A percentile compares a stretch with the other conserved stretches of the same genome.
Evolutionary conservation across 2,329 filamentous ascomycete species (phyloP).

Genomic region (Sporothrix euskadiensis): DNA sequence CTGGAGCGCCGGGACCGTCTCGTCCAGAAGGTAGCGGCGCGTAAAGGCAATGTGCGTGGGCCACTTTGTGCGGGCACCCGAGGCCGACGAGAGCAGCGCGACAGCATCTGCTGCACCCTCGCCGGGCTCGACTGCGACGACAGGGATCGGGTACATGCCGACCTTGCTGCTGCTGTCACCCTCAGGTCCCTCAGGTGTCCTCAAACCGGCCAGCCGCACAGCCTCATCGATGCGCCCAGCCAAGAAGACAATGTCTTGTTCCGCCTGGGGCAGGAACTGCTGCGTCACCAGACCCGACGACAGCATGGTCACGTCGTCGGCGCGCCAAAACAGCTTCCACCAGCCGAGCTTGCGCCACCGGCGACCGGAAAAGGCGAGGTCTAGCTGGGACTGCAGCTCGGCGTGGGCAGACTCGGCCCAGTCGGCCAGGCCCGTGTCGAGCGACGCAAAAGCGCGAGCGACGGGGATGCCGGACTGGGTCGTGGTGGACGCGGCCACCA

Average conservation of each 20-base stretch:
- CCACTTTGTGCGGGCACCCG: conserved; percentile 53
- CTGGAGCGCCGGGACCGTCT: conserved; percentile 69
- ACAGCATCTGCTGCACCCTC: not conserved
- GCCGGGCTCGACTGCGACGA: conserved; percentile 24
- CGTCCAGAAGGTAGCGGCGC: conserved; percentile 64
- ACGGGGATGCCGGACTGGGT: conserved; percentile 33
- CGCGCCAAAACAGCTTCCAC: conserved; percentile 96
- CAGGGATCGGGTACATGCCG: conserved; percentile 35
- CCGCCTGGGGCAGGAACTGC: conserved; percentile 74
- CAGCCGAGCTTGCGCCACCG: conserved; percentile 80
- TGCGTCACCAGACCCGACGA: conserved; percentile 75
- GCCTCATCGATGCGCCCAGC: conserved; percentile 59
- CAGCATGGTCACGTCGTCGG: conserved; percentile 86
- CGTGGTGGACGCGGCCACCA: conserved; percentile 36
- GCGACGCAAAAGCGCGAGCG: conserved; percentile 45
- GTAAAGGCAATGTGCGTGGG: conserved; percentile 71
- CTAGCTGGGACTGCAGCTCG: conserved; percentile 78
- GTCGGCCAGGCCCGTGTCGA: conserved; percentile 61
- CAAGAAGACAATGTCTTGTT: conserved; percentile 80
- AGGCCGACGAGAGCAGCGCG: not conserved
- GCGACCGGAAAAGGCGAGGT: conserved; percentile 71
- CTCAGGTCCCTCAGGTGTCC: conserved; percentile 17
- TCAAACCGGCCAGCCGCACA: conserved; percentile 23
- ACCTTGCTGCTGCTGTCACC: conserved; percentile 21
- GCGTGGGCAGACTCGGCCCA: conserved; percentile 82